These are phyloP conservation scores for Chalciporus sphaerocephalus DNA, from an alignment of 768 basidiomycete species.

Conservation along the genomic window DNA sequence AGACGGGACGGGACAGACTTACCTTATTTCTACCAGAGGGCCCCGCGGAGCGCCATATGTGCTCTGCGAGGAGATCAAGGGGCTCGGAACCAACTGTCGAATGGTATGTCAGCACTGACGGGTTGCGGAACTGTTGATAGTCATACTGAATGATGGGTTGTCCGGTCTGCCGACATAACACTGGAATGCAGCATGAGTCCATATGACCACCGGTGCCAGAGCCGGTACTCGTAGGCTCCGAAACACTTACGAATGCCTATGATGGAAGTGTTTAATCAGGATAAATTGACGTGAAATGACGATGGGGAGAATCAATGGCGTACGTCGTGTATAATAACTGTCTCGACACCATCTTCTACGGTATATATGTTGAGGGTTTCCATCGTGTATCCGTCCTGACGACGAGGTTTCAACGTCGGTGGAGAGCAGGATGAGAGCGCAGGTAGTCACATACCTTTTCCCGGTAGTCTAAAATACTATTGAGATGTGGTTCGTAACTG, in stretches of 20 bases:
- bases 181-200: constrained; percentile 30
- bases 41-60: constrained; percentile 72
- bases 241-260: constrained; percentile 58
- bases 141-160: constrained; percentile 84
- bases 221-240: constrained; percentile 29
- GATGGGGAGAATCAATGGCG: not conserved
- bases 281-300: not conserved
- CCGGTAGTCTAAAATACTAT: constrained; percentile 55
- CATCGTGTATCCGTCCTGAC: constrained; percentile 85
- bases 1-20: not conserved
- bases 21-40: constrained; percentile 93
- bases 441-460: constrained; percentile 58
- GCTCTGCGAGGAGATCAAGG: constrained; percentile 58
- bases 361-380: constrained; percentile 74
- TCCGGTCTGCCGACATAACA: constrained; percentile 85
- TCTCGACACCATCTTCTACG: constrained; percentile 46
- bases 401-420: not conserved
- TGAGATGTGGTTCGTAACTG: not conserved
- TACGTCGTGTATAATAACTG: constrained; percentile 53
- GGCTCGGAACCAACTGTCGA: constrained; percentile 76
- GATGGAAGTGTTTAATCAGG: not conserved
- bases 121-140: not conserved
- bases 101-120: not conserved
- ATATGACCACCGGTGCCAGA: not conserved
- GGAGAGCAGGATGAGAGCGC: not conserved